phyloP scores from a whole-genome alignment of 192 early-diverging fungal species.

The Backusella mclennaniae region DNA sequence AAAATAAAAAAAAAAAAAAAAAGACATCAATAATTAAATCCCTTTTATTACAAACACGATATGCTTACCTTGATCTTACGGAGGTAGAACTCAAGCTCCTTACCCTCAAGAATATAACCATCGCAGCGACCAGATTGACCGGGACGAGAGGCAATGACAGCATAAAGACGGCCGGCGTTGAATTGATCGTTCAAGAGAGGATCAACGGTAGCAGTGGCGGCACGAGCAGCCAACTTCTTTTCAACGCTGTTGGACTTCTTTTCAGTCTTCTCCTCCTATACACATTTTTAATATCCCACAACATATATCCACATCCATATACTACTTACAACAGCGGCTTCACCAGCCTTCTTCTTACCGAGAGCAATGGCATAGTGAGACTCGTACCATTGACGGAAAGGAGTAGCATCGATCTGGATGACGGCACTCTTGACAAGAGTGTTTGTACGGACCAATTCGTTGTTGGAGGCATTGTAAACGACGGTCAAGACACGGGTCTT shows the following conservation, averaged over 20 bases:
- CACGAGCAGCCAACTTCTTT: conserved; percentile 85
- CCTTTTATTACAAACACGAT: conserved; percentile 26
- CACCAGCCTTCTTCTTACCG: conserved; percentile 71
- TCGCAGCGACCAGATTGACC: conserved; percentile 97
- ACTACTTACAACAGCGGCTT: conserved; percentile 38
- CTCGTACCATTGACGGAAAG: conserved; percentile 99
- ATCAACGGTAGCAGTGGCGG: conserved; percentile 84
- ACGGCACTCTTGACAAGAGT: conserved; percentile 98
- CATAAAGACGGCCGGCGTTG: conserved; percentile 89
- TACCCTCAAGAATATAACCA: conserved; percentile 98
- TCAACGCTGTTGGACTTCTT: conserved; percentile 89
- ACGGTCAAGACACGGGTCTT: conserved; percentile 96
- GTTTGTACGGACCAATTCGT: conserved; percentile 99
- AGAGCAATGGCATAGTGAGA: conserved; percentile 90
- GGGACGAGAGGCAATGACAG: conserved; percentile 92
- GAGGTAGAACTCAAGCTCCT: conserved; percentile 99
- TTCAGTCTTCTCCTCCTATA: conserved; percentile 44
- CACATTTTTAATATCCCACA: too few relatives aligned
- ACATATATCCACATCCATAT: too few relatives aligned
- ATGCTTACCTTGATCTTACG: conserved; percentile 71
- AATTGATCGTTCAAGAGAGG: conserved; percentile 92
- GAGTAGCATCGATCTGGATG: conserved; percentile 97
- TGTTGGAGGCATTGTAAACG: conserved; percentile 99
- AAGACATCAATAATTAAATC: neutral
- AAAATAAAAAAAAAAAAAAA: neutral